Conservation (phyloP, 2,329 filamentous ascomycete genomes). For the Aspergillus oerlinghausenensis region DNA sequence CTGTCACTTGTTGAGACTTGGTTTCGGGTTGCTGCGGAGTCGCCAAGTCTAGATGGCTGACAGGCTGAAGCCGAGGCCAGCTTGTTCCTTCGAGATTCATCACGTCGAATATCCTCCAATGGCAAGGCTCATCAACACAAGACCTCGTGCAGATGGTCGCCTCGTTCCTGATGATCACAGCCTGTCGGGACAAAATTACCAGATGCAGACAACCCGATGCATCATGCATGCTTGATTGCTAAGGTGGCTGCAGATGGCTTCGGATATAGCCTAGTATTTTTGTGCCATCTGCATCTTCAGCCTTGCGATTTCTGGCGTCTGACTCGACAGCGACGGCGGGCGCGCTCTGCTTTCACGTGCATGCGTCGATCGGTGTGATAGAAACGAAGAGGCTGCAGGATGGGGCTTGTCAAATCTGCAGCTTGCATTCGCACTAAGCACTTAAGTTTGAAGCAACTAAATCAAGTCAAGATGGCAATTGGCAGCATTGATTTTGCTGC, state of each 20-base stretch:
- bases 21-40: background rate
- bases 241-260: background rate
- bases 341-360: background rate
- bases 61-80: background rate
- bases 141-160: background rate
- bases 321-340: background rate
- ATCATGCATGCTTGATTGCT: background rate
- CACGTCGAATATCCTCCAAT: background rate
- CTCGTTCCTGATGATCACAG: background rate
- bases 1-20: background rate
- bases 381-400: background rate
- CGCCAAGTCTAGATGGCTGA: background rate
- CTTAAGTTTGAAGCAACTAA: background rate
- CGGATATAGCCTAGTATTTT: background rate
- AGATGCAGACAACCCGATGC: background rate
- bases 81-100: background rate
- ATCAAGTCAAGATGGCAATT: background rate
- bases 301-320: background rate
- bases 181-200: background rate
- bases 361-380: background rate
- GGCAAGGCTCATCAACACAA: background rate
- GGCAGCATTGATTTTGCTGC: background rate
- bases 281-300: background rate
- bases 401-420: background rate
- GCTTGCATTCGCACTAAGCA: background rate